A percentile compares a stretch with the other conserved stretches of the same genome.
These are phyloP conservation scores for Phragmites australis DNA, from an alignment of 176 grass and related monocot genomes.

Conservation along the genomic window DNA sequence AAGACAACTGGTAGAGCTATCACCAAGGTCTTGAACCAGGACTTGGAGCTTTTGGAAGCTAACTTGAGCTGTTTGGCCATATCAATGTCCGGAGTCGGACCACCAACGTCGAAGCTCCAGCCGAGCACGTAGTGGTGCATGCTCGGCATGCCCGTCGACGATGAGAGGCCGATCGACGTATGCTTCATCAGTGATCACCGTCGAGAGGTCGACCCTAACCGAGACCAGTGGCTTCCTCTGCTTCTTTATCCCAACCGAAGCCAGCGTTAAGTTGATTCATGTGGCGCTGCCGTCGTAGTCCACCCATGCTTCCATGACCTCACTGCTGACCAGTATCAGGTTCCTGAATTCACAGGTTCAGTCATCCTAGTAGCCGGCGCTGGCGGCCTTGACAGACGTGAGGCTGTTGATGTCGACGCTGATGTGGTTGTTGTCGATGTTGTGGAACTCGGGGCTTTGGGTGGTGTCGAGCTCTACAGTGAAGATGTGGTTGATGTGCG, in stretches of 20 bases:
- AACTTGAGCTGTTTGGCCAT: slow-evolving; percentile 41
- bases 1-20: not conserved
- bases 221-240: slow-evolving; percentile 1
- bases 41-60: not conserved
- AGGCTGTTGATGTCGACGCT: slow-evolving; percentile 31
- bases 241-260: not conserved
- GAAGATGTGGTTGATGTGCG: not conserved
- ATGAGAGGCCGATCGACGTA: slow-evolving; percentile 59
- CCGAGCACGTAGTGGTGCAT: slow-evolving; percentile 60
- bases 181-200: not conserved
- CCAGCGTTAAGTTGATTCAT: slow-evolving; percentile 13
- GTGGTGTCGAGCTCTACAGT: slow-evolving; percentile 38
- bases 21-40: not conserved
- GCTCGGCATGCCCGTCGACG: slow-evolving; percentile 34
- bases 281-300: slow-evolving; percentile 16
- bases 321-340: not conserved
- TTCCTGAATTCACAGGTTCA: not conserved
- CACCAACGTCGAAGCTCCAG: slow-evolving; percentile 61
- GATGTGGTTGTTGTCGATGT: slow-evolving; percentile 32
- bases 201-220: not conserved
- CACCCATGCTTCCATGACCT: slow-evolving; percentile 26
- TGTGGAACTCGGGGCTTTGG: not conserved
- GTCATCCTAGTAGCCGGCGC: slow-evolving; percentile 28
- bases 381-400: not conserved
- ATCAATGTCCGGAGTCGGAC: slow-evolving; percentile 39